These are phyloP conservation scores for Boletus rufocinnamomeus DNA, from an alignment of 768 basidiomycete genomes.

Conservation along the genomic window DNA sequence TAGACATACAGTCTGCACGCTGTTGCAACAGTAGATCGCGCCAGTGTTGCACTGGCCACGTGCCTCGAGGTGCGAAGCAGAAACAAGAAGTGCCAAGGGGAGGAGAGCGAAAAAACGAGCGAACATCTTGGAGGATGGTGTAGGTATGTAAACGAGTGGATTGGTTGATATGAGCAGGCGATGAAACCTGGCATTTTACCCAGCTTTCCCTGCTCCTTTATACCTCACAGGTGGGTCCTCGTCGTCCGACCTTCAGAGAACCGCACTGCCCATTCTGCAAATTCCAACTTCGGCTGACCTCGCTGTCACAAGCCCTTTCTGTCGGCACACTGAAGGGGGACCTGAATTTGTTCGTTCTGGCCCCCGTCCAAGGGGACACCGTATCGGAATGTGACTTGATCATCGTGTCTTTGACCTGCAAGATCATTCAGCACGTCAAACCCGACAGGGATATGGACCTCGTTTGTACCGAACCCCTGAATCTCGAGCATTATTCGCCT, in stretches of 20 bases:
- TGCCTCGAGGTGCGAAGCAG: slow-evolving; percentile 12
- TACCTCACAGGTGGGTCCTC: background rate
- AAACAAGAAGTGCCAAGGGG: slow-evolving; percentile 16
- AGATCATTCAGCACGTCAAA: background rate
- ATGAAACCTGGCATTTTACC: background rate
- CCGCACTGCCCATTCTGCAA: background rate
- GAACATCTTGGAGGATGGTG: slow-evolving; percentile 7
- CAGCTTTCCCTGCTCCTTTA: background rate
- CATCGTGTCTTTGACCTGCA: background rate
- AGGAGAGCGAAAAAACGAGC: slow-evolving; percentile 21
- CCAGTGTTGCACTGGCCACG: slow-evolving; percentile 19
- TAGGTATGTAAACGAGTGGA: slow-evolving; percentile 1
- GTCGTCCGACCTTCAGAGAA: background rate
- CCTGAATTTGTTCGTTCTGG: background rate
- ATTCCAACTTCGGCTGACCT: slow-evolving; percentile 3
- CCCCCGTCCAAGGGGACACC: too few relatives aligned
- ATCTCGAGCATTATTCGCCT: background rate
- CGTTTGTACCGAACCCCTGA: background rate
- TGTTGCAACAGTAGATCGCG: slow-evolving; percentile 11
- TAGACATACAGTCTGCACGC: slow-evolving; percentile 3
- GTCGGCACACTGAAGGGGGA: background rate
- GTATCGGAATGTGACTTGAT: background rate
- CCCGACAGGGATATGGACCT: background rate
- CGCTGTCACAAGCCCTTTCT: background rate
- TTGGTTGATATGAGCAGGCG: background rate